Conservation (phyloP, 768 basidiomycete genomes). For the Rhodotorula diobovata region DNA sequence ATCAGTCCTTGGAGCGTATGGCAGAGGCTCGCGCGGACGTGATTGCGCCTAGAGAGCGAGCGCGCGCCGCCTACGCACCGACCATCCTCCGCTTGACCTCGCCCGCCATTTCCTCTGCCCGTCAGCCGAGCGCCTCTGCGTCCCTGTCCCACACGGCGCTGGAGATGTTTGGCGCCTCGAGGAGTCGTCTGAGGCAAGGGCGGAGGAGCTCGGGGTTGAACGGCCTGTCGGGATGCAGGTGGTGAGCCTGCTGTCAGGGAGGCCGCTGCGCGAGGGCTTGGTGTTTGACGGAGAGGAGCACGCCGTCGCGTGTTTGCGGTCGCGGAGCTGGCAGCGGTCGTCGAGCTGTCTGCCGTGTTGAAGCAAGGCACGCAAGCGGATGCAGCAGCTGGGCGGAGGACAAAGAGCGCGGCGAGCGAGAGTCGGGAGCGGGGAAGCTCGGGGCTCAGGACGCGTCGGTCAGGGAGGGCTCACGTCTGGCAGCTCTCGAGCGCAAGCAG, state of each 20-base stretch:
- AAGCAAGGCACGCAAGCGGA: too few species aligned
- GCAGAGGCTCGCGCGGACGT: background rate
- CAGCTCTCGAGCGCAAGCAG: too few species aligned
- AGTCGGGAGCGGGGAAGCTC: too few species aligned
- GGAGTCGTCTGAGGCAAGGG: background rate
- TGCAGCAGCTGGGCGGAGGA: too few species aligned
- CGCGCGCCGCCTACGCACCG: background rate
- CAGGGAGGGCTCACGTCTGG: too few species aligned
- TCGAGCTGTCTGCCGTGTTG: too few species aligned
- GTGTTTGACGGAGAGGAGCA: background rate
- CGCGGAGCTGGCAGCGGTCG: too few species aligned
- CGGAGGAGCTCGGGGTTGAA: background rate
- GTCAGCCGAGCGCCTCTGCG: background rate
- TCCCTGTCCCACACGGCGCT: background rate
- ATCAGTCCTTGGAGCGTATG: accelerated
- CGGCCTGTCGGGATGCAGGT: too few species aligned
- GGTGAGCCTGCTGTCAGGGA: too few species aligned
- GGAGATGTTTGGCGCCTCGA: background rate
- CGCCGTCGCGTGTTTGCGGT: too few species aligned
- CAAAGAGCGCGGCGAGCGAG: too few species aligned
- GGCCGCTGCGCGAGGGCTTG: background rate
- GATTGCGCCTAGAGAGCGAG: background rate
- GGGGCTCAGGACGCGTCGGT: too few species aligned
- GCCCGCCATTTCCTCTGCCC: background rate
- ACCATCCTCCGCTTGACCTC: constrained; percentile 4